These are phyloP conservation scores for Epichloe bromicola DNA, from an alignment of 2,329 filamentous ascomycete genomes.

Conservation along the genomic window DNA sequence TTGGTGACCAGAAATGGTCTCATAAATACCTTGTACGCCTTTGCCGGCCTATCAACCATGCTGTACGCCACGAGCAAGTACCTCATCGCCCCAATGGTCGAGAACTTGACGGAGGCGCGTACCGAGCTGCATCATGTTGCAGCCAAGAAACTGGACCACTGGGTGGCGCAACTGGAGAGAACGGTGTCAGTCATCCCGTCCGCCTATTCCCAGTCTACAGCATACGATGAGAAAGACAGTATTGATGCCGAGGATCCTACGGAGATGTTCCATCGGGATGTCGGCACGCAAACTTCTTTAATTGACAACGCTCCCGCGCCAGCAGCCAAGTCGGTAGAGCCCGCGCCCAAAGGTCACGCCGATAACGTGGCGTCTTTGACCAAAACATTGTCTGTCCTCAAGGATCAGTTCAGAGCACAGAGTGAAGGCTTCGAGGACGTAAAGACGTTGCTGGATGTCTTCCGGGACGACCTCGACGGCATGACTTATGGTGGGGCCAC, in stretches of 20 bases:
- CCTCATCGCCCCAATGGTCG: constrained; percentile 50
- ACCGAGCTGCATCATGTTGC: constrained; percentile 38
- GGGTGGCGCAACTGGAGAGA: constrained; percentile 39
- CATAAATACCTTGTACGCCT: constrained; percentile 44
- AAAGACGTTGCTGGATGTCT: constrained; percentile 38
- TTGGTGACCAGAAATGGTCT: constrained; percentile 49
- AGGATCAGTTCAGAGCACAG: constrained; percentile 29
- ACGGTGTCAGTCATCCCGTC: constrained; percentile 49
- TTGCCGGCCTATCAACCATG: constrained; percentile 44
- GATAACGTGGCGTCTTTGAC: constrained; percentile 30
- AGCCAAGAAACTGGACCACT: constrained; percentile 28
- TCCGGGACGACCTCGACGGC: constrained; percentile 54
- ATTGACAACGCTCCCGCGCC: constrained; percentile 8
- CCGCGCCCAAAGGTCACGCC: constrained; percentile 25
- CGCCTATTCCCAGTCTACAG: constrained; percentile 5
- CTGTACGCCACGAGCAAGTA: constrained; percentile 61
- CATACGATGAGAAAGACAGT: constrained; percentile 17
- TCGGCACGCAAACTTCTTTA: constrained; percentile 61
- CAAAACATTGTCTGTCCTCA: constrained; percentile 28
- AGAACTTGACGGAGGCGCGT: constrained; percentile 37
- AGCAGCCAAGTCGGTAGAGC: constrained; percentile 10
- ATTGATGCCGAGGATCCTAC: constrained; percentile 51
- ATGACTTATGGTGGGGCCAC: constrained; percentile 34
- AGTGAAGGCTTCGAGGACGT: constrained; percentile 37
- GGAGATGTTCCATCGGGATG: constrained; percentile 70